Percentiles rank a stretch among this genome's conserved stretches.
phyloP scores from a whole-genome alignment of 2,329 filamentous ascomycete species.

The Penicillium sp. region DNA sequence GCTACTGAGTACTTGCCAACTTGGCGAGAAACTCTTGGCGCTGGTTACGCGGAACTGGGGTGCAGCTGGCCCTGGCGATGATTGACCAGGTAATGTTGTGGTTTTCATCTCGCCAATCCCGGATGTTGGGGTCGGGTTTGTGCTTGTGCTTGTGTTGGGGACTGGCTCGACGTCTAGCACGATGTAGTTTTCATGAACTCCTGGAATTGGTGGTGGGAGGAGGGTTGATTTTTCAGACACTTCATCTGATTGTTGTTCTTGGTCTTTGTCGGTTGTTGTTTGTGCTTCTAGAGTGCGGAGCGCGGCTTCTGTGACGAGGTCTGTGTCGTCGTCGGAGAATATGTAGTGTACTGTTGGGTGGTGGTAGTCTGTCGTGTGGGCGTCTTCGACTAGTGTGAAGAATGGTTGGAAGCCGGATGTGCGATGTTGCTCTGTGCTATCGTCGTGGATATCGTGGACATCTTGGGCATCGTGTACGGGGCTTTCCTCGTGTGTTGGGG shows the following conservation, averaged over 20 bases:
- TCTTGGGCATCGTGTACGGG: neutral
- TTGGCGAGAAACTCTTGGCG: conserved; percentile 66
- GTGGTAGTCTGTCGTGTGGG: conserved; percentile 65
- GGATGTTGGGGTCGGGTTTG: neutral
- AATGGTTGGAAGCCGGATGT: conserved; percentile 62
- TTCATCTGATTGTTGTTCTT: conserved; percentile 9
- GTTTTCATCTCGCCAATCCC: conserved; percentile 13
- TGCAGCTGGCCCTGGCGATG: conserved; percentile 3
- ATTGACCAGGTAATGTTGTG: conserved; percentile 1
- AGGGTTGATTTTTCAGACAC: conserved; percentile 32
- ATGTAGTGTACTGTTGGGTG: conserved; percentile 89
- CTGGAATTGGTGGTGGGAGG: conserved; percentile 46
- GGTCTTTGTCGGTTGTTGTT: conserved; percentile 21
- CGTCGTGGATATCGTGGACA: conserved; percentile 5
- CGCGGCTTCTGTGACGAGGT: conserved; percentile 65
- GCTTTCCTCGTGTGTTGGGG: conserved; percentile 11
- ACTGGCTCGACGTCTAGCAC: conserved; percentile 51
- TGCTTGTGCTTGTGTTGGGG: neutral
- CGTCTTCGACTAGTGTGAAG: conserved; percentile 79
- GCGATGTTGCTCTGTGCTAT: conserved; percentile 12
- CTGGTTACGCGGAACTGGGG: conserved; percentile 53
- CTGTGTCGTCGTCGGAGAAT: conserved; percentile 85
- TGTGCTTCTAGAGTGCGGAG: conserved; percentile 51
- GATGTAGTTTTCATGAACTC: conserved; percentile 53
- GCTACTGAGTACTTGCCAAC: conserved; percentile 64